Conservation (phyloP, 768 basidiomycete genomes). For the Hysterangium stoloniferum region DNA sequence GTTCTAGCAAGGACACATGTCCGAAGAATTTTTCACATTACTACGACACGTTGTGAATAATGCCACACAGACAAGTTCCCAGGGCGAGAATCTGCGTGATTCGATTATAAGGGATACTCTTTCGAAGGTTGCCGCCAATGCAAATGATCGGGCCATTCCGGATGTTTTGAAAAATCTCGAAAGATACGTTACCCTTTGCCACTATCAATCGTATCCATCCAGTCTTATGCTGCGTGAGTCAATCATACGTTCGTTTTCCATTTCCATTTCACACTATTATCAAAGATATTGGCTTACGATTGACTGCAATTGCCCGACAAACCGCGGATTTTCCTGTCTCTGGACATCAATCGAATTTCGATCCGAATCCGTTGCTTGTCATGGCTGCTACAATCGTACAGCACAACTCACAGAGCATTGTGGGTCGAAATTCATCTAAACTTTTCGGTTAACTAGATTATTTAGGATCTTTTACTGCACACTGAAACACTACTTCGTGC, state of each 20-base stretch:
- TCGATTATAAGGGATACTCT: constrained; percentile 50
- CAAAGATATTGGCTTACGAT: constrained; percentile 49
- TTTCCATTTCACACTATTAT: not conserved
- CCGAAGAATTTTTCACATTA: constrained; percentile 43
- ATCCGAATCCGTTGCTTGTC: constrained; percentile 48
- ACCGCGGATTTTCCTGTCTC: constrained; percentile 41
- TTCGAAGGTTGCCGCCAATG: constrained; percentile 39
- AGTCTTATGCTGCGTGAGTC: constrained; percentile 51
- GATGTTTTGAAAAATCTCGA: constrained; percentile 49
- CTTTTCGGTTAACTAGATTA: no score
- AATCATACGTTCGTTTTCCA: not conserved
- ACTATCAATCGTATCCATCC: constrained; percentile 42
- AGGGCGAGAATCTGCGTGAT: constrained; percentile 31
- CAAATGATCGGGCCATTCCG: constrained; percentile 39
- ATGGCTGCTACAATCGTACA: constrained; percentile 47
- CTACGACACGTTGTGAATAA: constrained; percentile 36
- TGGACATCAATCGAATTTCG: constrained; percentile 22
- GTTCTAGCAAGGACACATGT: constrained; percentile 36
- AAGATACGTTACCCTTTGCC: constrained; percentile 49
- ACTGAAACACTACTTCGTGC: constrained; percentile 56
- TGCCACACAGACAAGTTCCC: constrained; percentile 14
- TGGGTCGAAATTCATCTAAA: constrained; percentile 22
- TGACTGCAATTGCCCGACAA: constrained; percentile 47
- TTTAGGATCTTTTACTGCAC: constrained; percentile 54
- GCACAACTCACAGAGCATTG: constrained; percentile 50